Evolutionary conservation across 2,329 filamentous ascomycete species (phyloP).

Genomic region (Bipolaris bicolor): DNA sequence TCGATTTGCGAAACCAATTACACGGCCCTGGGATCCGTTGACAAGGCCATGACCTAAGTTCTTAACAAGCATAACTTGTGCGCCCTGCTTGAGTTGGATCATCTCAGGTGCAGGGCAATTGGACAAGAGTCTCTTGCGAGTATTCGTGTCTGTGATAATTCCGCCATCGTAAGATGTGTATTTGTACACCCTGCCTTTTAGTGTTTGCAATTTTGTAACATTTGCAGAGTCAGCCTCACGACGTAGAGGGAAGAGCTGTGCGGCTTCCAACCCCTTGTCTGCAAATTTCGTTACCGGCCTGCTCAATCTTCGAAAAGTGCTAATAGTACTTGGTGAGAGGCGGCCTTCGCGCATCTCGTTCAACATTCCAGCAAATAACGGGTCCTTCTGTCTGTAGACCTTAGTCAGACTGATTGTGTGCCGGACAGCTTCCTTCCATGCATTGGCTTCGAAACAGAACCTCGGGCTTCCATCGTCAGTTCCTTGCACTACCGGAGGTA

Average conservation of each 20-base stretch:
- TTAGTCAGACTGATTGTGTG: conserved; percentile 95
- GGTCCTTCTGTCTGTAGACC: conserved; percentile 94
- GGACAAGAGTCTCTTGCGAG: conserved; percentile 76
- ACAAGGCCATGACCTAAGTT: conserved; percentile 94
- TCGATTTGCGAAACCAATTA: conserved; percentile 79
- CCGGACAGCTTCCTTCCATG: conserved; percentile 90
- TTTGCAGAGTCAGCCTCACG: conserved; percentile 90
- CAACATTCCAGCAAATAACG: conserved; percentile 88
- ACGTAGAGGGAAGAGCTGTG: conserved; percentile 91
- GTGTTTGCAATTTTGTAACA: conserved; percentile 69
- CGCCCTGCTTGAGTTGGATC: conserved; percentile 84
- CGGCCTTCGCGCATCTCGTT: conserved; percentile 96
- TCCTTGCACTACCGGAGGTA: conserved; percentile 87
- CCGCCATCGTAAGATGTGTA: conserved; percentile 81
- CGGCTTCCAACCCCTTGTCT: conserved; percentile 79
- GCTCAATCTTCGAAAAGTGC: conserved; percentile 74
- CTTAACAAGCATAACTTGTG: conserved; percentile 99
- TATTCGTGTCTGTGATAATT: conserved; percentile 65
- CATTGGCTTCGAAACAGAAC: conserved; percentile 90
- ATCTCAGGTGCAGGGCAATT: conserved; percentile 92
- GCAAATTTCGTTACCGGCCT: conserved; percentile 63
- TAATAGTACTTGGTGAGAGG: conserved; percentile 76
- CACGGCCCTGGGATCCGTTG: conserved; percentile 89
- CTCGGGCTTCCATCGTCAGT: conserved; percentile 68
- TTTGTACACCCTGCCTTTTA: conserved; percentile 70